Base-by-base conservation (phyloP, 1,284 basidiomycete genomes). In the Bjerkandera adusta region DNA sequence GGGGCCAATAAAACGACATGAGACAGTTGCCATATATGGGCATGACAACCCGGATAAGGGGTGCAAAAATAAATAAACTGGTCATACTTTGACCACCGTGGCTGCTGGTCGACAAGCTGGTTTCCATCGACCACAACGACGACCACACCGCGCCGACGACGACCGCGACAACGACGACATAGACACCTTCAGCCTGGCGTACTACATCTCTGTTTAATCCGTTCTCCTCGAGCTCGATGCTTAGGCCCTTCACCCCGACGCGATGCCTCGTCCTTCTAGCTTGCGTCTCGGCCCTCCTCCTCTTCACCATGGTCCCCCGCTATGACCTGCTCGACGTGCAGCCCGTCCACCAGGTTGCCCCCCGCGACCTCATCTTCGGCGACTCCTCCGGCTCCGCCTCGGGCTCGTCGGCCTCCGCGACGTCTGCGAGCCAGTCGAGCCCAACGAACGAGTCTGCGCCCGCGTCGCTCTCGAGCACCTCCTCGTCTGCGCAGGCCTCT, bases 231-330 rank as follows among this genome's bases (percentile, higher is more conserved):
- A 51, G 52, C 54, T 56, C 54, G 52, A 56, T 56, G 54, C 54
- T 53, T 36, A 53, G 36, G 47, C 36, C 46, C 25, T 34, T 53
- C 27, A 50, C 57, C 35, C 56, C 57, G 40, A 49, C 45, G 15
- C 57, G 52, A 24, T 59, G 57, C 37, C 50, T 72, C 34, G 37
- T 63, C 25, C 35, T 72, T 25, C 57, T 64, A 35, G 39, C 56
- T 37, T 53, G 57, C 25, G 52, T 59, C 8, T 65, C 61, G 33
- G 63, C 57, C 45, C 30, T 63, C 36, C 46, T 66, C 15, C 49
- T 66, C 47, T 61, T 61, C 40, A 54, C 56, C 30, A 47, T 59
- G 46, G 62, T 58, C 18, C 57, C 57, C 25, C 51, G 47, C 32
- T 47, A 56, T 38, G 54, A 60, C 36, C 55, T 55, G 32, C 57